Percentiles rank a stretch among this genome's conserved stretches.
These are phyloP conservation scores for Oryza nivara DNA, from an alignment of 176 grass and related monocot species.

Conservation along the genomic window DNA sequence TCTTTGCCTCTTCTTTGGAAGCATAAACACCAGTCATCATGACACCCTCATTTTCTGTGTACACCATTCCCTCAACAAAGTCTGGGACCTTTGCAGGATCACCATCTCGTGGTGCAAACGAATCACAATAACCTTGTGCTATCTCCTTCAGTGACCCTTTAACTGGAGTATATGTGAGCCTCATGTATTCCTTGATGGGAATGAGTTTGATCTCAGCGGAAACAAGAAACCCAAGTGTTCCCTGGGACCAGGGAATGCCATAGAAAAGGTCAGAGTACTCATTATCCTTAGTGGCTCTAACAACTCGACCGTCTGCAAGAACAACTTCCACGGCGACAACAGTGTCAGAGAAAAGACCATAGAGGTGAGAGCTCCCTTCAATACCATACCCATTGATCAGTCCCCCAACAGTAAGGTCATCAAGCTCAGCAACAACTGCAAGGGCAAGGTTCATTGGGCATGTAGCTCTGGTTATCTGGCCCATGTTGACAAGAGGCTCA, in stretches of 20 bases:
- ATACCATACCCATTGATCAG: slow-evolving; percentile 95
- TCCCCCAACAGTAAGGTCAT: slow-evolving; percentile 93
- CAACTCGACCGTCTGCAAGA: slow-evolving; percentile 74
- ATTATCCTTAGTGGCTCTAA: slow-evolving; percentile 89
- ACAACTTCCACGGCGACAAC: slow-evolving; percentile 84
- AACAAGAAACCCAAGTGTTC: slow-evolving; percentile 83
- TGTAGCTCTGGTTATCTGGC: slow-evolving; percentile 77
- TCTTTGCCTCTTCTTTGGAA: slow-evolving; percentile 94
- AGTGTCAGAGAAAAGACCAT: slow-evolving; percentile 91
- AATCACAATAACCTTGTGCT: slow-evolving; percentile 72
- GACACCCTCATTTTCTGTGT: slow-evolving; percentile 66
- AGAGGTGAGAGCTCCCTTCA: slow-evolving; percentile 93
- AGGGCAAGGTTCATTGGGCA: slow-evolving; percentile 84
- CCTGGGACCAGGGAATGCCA: slow-evolving; percentile 91
- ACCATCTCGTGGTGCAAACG: slow-evolving; percentile 78
- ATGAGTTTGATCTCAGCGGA: slow-evolving; percentile 94
- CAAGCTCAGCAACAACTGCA: slow-evolving; percentile 82
- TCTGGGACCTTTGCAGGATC: slow-evolving; percentile 85
- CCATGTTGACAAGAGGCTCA: slow-evolving; percentile 96
- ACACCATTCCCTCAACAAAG: slow-evolving; percentile 94
- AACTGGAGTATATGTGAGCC: slow-evolving; percentile 65
- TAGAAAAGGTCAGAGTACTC: slow-evolving; percentile 95
- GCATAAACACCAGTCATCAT: slow-evolving; percentile 94
- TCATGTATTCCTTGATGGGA: slow-evolving; percentile 93
- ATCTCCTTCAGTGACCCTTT: slow-evolving; percentile 65